Evolutionary conservation across 495 filamentous ascomycete genomes (phyloP).

Genomic region (Delitschia confertaspora): DNA sequence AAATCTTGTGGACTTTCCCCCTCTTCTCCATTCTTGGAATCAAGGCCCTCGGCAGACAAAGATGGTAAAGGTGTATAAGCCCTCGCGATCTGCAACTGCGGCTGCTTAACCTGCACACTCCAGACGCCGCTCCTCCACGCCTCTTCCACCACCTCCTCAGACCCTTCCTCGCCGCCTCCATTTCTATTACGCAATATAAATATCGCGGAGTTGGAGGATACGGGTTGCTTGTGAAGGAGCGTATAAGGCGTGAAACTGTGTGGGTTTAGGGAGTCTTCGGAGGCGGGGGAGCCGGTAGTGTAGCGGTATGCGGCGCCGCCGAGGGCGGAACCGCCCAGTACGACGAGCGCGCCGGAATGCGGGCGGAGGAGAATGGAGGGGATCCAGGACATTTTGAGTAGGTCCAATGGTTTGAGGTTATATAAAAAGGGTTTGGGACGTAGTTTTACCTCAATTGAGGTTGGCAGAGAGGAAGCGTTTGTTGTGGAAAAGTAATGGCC

Average conservation of each 20-base stretch:
- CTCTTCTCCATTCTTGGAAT: slow-evolving; percentile 34
- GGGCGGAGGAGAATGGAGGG: slow-evolving; percentile 11
- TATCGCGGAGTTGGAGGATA: slow-evolving; percentile 69
- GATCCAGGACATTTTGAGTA: slow-evolving; percentile 9
- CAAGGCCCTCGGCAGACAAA: slow-evolving; percentile 7
- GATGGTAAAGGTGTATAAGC: slow-evolving; percentile 79
- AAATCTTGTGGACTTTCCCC: slow-evolving; percentile 35
- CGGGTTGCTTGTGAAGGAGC: slow-evolving; percentile 53
- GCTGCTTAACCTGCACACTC: slow-evolving; percentile 89
- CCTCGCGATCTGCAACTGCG: slow-evolving; percentile 77
- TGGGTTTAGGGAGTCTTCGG: slow-evolving; percentile 24
- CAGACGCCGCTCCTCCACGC: slow-evolving; percentile 57
- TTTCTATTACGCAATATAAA: slow-evolving; percentile 50
- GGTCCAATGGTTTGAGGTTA: not conserved
- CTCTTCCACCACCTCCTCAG: slow-evolving; percentile 33
- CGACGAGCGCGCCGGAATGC: slow-evolving; percentile 15
- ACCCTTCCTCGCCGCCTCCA: slow-evolving; percentile 32
- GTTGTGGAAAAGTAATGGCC: too few relatives aligned
- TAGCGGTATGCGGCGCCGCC: slow-evolving; percentile 25
- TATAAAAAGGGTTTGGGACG: not conserved
- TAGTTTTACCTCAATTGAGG: not conserved
- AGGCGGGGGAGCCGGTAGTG: slow-evolving; percentile 1
- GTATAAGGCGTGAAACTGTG: slow-evolving; percentile 34
- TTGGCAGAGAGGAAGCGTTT: too few relatives aligned
- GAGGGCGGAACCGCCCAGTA: slow-evolving; percentile 18